phyloP scores from a whole-genome alignment of 2,329 filamentous ascomycete genomes.

The Alternaria ethzedia region DNA sequence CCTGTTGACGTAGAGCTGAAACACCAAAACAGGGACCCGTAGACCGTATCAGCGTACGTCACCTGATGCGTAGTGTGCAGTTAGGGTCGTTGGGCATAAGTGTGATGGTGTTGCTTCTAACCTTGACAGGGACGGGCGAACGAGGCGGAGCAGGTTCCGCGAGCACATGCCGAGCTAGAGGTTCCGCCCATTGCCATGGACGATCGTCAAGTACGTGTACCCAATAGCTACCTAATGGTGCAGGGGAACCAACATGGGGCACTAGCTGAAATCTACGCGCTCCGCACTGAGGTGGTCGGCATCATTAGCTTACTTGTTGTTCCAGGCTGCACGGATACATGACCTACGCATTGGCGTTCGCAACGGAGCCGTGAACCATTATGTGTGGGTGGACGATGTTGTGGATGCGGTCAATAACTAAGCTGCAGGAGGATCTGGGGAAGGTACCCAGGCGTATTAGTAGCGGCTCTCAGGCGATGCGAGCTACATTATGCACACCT shows the following conservation, averaged over 20 bases:
- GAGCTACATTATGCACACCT: background rate
- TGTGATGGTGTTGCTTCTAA: background rate
- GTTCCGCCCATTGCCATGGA: constrained; percentile 3
- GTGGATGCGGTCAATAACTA: background rate
- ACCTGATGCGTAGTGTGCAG: background rate
- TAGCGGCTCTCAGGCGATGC: constrained; percentile 1
- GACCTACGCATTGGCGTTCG: background rate
- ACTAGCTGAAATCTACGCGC: background rate
- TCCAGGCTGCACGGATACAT: background rate
- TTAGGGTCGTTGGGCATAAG: background rate
- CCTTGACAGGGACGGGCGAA: background rate
- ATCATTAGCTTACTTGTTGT: background rate
- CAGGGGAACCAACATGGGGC: constrained; percentile 4
- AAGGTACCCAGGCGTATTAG: background rate
- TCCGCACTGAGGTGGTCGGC: background rate
- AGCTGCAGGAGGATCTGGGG: background rate
- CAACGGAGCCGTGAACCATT: background rate
- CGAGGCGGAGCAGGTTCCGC: constrained; percentile 8
- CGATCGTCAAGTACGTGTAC: constrained; percentile 2
- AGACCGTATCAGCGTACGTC: background rate
- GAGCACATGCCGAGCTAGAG: background rate
- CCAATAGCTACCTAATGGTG: constrained; percentile 2
- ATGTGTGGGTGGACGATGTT: background rate
- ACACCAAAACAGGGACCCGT: background rate
- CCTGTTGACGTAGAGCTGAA: background rate